phyloP scores from a whole-genome alignment of 306 rosid species.

The Cicer judaicum region DNA sequence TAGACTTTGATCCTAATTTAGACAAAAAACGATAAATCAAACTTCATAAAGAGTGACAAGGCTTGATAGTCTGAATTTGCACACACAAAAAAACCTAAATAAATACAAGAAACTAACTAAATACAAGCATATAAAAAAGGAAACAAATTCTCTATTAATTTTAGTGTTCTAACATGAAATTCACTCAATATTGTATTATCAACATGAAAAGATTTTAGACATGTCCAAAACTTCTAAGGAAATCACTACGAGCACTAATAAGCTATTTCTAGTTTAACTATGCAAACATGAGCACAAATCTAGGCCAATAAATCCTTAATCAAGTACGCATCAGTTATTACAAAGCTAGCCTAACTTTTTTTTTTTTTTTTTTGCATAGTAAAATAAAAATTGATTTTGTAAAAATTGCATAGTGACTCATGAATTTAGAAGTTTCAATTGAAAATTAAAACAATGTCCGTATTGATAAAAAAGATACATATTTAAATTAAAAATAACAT shows the following conservation, averaged over 20 bases:
- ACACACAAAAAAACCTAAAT: not conserved
- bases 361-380: no score
- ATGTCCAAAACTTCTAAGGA: not conserved
- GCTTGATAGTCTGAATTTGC: not conserved
- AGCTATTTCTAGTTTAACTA: not conserved
- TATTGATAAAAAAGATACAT: not conserved
- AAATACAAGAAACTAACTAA: not conserved
- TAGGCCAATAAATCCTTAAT: no score
- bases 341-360: no score
- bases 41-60: not conserved
- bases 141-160: not conserved
- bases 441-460: not conserved
- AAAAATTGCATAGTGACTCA: no score
- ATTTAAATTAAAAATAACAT: not conserved
- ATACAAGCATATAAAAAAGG: slow-evolving; percentile 9
- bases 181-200: slow-evolving; percentile 8
- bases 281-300: no score
- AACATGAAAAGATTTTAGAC: not conserved
- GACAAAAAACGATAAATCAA: slow-evolving; percentile 27
- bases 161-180: slow-evolving; percentile 18
- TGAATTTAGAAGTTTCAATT: no score
- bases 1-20: slow-evolving; percentile 76
- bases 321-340: no score
- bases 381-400: no score
- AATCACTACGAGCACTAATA: not conserved